phyloP scores from a whole-genome alignment of 202 grass and related monocot species.

The Panicum virgatum region DNA sequence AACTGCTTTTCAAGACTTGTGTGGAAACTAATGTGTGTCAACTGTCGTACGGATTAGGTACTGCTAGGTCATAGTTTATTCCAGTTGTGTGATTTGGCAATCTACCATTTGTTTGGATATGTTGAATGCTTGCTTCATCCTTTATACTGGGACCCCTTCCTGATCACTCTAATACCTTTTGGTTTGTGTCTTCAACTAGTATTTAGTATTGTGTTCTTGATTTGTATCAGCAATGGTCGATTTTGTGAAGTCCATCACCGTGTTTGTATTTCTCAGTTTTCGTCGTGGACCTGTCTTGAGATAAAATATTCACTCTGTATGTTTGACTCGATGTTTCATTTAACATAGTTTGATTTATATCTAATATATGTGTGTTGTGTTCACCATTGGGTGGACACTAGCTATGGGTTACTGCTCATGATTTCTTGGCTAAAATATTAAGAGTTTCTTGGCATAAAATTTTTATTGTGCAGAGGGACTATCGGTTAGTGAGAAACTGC shows the following conservation, averaged over 20 bases:
- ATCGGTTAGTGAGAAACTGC: constrained; percentile 74
- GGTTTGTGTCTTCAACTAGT: not conserved
- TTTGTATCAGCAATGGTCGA: not conserved
- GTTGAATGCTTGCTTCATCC: constrained; percentile 9
- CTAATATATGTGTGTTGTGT: not conserved
- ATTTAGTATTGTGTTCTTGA: constrained; percentile 9
- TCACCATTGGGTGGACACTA: not conserved
- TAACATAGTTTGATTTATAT: not conserved
- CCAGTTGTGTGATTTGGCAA: not conserved
- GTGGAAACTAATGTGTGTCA: not conserved
- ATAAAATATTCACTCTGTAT: constrained; percentile 4
- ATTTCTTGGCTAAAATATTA: constrained; percentile 18
- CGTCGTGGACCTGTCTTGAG: not conserved
- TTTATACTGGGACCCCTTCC: not conserved
- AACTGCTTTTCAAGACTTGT: not conserved
- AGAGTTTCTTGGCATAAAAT: constrained; percentile 25
- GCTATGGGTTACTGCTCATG: not conserved
- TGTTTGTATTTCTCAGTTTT: not conserved
- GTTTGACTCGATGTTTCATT: not conserved
- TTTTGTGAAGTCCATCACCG: not conserved
- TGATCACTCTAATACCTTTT: not conserved
- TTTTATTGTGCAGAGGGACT: constrained; percentile 62
- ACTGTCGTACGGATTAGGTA: not conserved
- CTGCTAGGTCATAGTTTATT: not conserved
- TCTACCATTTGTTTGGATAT: constrained; percentile 2